These are phyloP conservation scores for Rhazya stricta DNA, from an alignment of 257 asterid species.

Conservation along the genomic window DNA sequence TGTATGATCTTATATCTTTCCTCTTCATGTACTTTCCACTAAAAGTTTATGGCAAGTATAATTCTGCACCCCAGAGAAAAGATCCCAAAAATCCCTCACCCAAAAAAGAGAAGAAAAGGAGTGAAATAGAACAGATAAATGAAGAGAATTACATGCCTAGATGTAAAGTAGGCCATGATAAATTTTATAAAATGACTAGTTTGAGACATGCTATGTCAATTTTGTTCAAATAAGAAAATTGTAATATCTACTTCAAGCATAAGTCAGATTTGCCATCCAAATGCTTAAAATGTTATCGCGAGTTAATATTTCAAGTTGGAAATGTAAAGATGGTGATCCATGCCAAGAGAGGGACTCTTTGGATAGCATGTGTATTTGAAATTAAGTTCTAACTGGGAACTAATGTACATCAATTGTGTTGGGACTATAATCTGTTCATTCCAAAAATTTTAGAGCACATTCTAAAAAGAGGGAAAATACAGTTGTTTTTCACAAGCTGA, in stretches of 20 bases:
- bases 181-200: neutral
- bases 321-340: neutral
- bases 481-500: neutral
- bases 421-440: neutral
- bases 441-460: neutral
- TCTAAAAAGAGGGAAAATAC: neutral
- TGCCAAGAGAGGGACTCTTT: neutral
- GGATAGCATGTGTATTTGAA: neutral
- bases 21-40: neutral
- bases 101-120: neutral
- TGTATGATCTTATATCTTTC: neutral
- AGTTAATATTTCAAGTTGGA: slow-evolving; percentile 1
- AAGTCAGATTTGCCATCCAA: neutral
- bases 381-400: neutral
- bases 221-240: neutral
- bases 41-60: neutral
- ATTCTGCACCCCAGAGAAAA: neutral
- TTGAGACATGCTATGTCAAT: neutral
- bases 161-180: neutral
- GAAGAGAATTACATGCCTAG: neutral
- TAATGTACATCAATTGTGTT: neutral
- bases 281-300: neutral
- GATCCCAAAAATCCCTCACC: neutral
- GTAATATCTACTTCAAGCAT: neutral
- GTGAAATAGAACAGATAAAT: neutral